Conservation (phyloP, 192 early-diverging fungal species). For the Funneliformis geosporum region DNA sequence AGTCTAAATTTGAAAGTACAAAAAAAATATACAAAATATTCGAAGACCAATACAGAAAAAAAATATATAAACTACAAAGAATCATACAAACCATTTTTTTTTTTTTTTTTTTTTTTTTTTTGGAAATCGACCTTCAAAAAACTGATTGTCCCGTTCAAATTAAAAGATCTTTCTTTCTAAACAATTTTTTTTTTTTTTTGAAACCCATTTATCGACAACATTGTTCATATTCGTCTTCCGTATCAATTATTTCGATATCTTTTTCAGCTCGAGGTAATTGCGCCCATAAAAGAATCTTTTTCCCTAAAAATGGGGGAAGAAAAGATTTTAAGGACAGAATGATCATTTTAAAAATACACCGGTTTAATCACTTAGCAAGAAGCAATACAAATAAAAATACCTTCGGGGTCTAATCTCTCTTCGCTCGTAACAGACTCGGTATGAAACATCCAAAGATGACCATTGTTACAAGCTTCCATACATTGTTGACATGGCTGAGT, state of each 20-base stretch:
- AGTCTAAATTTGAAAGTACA: too few relatives aligned
- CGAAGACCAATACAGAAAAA: too few relatives aligned
- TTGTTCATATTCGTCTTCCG: constrained; percentile 17
- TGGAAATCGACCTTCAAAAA: too few relatives aligned
- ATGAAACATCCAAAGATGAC: constrained; percentile 98
- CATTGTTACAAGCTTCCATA: constrained; percentile 91
- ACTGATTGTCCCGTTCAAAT: background rate
- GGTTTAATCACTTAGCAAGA: background rate
- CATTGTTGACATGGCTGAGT: constrained; percentile 85
- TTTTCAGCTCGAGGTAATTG: constrained; percentile 21
- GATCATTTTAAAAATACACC: background rate
- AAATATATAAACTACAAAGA: too few relatives aligned
- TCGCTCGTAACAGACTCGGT: constrained; percentile 68
- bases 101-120: too few relatives aligned
- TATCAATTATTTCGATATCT: background rate
- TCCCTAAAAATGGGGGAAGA: background rate
- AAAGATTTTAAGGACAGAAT: background rate
- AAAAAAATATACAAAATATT: too few relatives aligned
- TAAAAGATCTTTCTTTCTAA: background rate
- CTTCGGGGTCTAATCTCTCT: constrained; percentile 46
- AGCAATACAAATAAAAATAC: background rate
- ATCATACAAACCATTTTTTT: too few relatives aligned
- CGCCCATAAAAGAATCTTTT: constrained; percentile 26
- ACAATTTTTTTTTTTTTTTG: too few relatives aligned
- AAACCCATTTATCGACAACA: constrained; percentile 1